Evolutionary conservation across 306 rosid genomes (phyloP).

Genomic region (Cucumis melo): DNA sequence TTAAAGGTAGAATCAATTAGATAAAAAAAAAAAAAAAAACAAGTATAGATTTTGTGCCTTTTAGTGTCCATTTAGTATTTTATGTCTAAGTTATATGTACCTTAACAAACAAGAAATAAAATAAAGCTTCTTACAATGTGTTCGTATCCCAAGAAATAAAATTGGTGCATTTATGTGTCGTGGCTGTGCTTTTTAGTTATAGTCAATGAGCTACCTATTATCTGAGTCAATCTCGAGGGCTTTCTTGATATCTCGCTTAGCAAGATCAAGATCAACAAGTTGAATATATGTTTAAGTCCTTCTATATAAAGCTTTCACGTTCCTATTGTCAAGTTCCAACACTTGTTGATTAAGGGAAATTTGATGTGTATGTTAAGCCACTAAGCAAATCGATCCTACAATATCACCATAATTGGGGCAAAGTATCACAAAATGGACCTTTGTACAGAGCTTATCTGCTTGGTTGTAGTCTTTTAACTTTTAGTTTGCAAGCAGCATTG

Average conservation of each 20-base stretch:
- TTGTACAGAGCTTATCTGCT: constrained; percentile 28
- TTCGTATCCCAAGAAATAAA: no score
- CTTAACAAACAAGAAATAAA: no score
- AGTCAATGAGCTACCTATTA: constrained; percentile 15
- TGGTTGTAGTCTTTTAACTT: constrained; percentile 23
- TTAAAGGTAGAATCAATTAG: no score
- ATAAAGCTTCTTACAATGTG: no score
- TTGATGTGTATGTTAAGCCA: background rate
- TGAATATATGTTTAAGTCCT: constrained; percentile 33
- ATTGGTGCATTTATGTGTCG: no score
- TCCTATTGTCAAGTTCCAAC: constrained; percentile 20
- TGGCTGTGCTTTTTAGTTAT: no score
- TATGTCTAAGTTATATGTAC: no score
- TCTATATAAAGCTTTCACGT: constrained; percentile 32
- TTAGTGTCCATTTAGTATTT: no score
- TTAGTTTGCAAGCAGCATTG: constrained; percentile 31
- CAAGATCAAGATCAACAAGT: constrained; percentile 27
- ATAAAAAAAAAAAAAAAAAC: no score
- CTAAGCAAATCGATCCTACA: background rate
- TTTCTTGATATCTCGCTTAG: constrained; percentile 30
- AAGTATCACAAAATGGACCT: constrained; percentile 3
- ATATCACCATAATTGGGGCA: background rate
- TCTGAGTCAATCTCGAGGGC: constrained; percentile 30
- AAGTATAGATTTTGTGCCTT: no score
- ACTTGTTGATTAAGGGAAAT: constrained; percentile 2